Evolutionary conservation across 2,329 filamentous ascomycete genomes (phyloP), one percentile per base, ranked within the genome.

Genomic region (Trichoderma sp.): DNA sequence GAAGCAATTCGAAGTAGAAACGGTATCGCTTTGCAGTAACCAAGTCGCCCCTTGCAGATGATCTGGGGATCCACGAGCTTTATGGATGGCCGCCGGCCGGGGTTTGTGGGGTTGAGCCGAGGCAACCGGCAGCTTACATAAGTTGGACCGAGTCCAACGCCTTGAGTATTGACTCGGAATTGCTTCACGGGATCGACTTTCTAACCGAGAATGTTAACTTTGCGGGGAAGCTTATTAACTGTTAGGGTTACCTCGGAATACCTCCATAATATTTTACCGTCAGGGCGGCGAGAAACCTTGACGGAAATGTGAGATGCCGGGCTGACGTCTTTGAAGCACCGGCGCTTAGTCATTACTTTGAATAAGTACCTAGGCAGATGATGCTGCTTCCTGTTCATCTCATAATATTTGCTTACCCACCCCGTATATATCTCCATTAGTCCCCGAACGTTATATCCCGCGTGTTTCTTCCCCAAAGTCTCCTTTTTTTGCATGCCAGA

Each of bases 21-120:
- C 32, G 22, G 19, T 50, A 37, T 53, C 59, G 34, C 34, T 29
- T 37, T 53, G 57, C 37, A 59, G 25, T 17, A 59, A 45, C 9
- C n/a, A 48, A 34, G 29, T 37, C 29, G 57, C 34, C 27, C 42
- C 35, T 42, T 53, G 53, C 48, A 22, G 22, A 53, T 32, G 57
- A 27, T 53, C 39, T 64, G 67, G 37, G 59, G 67, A 60, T 56
- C 61, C 50, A 52, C 57, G 52, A 58, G 58, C 37, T 63, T 67
- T 63, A 67, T 67, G 54, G 54, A 59, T 37, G 52, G 54, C 27
- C 22, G 54, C 54, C 64, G 64, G 54, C 42, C 64, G 56, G 65
- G 39, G 57, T 63, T 63, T 67, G 58, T 67, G 65, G 65, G 58
- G 65, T 54, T 67, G 65, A 67, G 58, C 65, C 65, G 67, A 68